Percentiles rank a stretch among this genome's conserved stretches.
These are phyloP conservation scores for Hansenula sp. DNA, from an alignment of 1,139 yeast species.

Conservation along the genomic window DNA sequence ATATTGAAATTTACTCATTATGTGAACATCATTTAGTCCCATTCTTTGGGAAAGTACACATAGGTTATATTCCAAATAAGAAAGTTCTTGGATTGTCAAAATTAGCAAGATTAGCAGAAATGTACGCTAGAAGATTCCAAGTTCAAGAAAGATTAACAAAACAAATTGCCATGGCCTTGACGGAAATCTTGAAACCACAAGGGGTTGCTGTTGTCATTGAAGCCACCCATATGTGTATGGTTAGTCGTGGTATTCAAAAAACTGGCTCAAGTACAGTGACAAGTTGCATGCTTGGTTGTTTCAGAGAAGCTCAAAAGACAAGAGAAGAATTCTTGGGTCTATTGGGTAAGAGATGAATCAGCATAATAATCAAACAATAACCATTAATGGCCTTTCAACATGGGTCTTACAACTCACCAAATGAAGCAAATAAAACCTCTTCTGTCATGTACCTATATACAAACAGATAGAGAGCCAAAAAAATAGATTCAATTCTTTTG, in stretches of 20 bases:
- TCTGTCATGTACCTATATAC: no score
- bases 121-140: slow-evolving; percentile 92
- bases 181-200: slow-evolving; percentile 86
- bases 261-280: slow-evolving; percentile 93
- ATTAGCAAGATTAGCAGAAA: slow-evolving; percentile 92
- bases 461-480: no score
- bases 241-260: slow-evolving; percentile 94
- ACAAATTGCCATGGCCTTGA: slow-evolving; percentile 94
- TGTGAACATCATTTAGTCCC: slow-evolving; percentile 99
- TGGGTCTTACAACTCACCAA: background rate
- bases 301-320: slow-evolving; percentile 89
- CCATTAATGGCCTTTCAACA: slow-evolving; percentile 1
- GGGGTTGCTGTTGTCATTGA: slow-evolving; percentile 99
- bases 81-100: slow-evolving; percentile 92
- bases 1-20: slow-evolving; percentile 84
- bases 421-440: no score
- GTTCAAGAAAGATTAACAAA: slow-evolving; percentile 96
- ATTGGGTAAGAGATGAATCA: slow-evolving; percentile 46
- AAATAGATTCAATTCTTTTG: no score
- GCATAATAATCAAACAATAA: background rate
- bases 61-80: slow-evolving; percentile 93
- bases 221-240: slow-evolving; percentile 99
- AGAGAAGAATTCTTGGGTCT: slow-evolving; percentile 93
- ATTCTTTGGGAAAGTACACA: slow-evolving; percentile 93
- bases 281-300: slow-evolving; percentile 95